Evolutionary conservation across 1,284 basidiomycete species (phyloP).

Genomic region (Cystobasidiaceae sp.): DNA sequence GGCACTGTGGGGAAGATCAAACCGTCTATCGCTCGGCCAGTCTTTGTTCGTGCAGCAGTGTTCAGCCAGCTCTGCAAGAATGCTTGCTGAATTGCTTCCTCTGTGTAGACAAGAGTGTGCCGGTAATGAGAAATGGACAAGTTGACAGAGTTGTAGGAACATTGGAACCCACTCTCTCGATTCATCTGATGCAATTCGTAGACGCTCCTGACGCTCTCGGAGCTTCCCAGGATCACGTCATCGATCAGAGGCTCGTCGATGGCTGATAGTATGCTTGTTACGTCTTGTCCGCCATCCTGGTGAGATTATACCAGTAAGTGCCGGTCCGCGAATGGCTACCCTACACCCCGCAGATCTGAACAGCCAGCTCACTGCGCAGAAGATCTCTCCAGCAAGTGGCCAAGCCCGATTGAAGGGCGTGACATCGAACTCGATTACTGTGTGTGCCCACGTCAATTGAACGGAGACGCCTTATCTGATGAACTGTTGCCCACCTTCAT

Average conservation of each 20-base stretch:
- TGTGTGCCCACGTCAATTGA: neutral
- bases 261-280: neutral
- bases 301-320: neutral
- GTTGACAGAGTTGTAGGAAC: neutral
- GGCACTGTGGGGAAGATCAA: slow-evolving; percentile 49
- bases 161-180: slow-evolving; percentile 13
- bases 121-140: neutral
- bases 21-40: slow-evolving; percentile 25
- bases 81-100: slow-evolving; percentile 18
- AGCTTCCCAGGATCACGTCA: neutral
- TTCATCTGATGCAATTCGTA: slow-evolving; percentile 28
- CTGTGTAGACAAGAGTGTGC: neutral
- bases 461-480: neutral
- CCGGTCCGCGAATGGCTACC: neutral
- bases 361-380: neutral
- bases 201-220: neutral
- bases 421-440: slow-evolving; percentile 18
- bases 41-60: neutral
- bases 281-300: slow-evolving; percentile 20
- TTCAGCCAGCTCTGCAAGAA: slow-evolving; percentile 15
- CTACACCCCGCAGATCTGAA: neutral
- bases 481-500: slow-evolving; percentile 29
- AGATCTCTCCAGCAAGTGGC: neutral
- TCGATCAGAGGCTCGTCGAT: slow-evolving; percentile 15
- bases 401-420: neutral